Base-by-base conservation (phyloP, 2,329 filamentous ascomycete genomes). In the Epichloe amarillans region DNA sequence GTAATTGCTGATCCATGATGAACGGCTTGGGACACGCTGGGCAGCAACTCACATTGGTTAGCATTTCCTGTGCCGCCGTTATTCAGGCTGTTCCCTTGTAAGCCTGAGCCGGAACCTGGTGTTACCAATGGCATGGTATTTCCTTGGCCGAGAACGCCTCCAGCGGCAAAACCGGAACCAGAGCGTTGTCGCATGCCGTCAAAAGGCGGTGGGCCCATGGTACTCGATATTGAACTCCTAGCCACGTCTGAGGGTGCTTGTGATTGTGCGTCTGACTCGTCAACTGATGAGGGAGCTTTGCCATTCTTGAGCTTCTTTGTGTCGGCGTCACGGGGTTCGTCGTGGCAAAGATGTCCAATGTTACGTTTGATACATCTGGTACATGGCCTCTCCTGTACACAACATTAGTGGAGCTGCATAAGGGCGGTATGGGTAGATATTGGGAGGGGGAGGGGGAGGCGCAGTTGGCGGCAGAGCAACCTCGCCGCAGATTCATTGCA, bases 331-430 rank as follows among this genome's bases (percentile, higher is more conserved):
- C 91, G 84, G 59, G 90, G 91, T 70, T 97, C 93, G 70, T 98
- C 93, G 72, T 96, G 93, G 70, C 93, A 98, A 58, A 98, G 78
- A 70, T 98, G 93, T 62, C 91, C 93, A 68, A 98, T 98, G 72
- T 95, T 95, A 64, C 93, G 84, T 73, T 97, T 98, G 71, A 97
- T 88, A 75, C 93, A 98, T 71, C 93, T 82, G 62, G 88, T 91
- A 78, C 93, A 98, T 63, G 93, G 93, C 66, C 93, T 84, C 74
- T 95, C 88, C 88, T 94, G 68, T 58, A 50, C 54, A 59, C 53
- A 52, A 46, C 52, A 57, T 66, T 55, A 66, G 64, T 57, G 56
- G 47, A 52, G 50, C 44, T 47, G 47, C 50, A 50, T 42, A 53
- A 51, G 26, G 47, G 50, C 46, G 43, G 58, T 19, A 48, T 11